phyloP scores from a whole-genome alignment of 306 rosid species.

The Sophora flavescens region DNA sequence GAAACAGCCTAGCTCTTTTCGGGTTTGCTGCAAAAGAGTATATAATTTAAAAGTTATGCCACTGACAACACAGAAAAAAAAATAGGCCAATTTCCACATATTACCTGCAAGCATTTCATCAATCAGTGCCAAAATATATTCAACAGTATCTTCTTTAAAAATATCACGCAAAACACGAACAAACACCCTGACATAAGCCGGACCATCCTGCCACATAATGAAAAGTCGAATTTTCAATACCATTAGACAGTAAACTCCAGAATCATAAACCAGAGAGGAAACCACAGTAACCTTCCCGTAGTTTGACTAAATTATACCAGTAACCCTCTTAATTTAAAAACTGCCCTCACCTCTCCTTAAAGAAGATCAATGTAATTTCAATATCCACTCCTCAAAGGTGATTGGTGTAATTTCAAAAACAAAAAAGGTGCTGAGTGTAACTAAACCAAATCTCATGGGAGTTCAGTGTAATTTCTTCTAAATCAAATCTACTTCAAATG shows the following conservation, averaged over 20 bases:
- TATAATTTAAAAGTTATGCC: conserved; percentile 37
- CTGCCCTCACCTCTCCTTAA: too few species aligned
- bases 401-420: too few species aligned
- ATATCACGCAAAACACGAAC: conserved; percentile 85
- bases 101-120: conserved; percentile 94
- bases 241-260: conserved; percentile 28
- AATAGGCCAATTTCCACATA: conserved; percentile 27
- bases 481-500: conserved; percentile 14
- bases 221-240: conserved; percentile 38
- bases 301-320: too few species aligned
- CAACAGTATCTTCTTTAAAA: conserved; percentile 92
- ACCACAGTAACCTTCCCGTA: too few species aligned
- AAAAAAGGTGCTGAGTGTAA: too few species aligned
- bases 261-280: neutral
- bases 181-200: conserved; percentile 85
- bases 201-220: conserved; percentile 81
- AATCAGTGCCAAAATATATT: conserved; percentile 84
- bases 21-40: conserved; percentile 76
- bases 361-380: too few species aligned
- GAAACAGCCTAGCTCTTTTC: conserved; percentile 88
- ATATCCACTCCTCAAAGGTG: too few species aligned
- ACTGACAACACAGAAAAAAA: conserved; percentile 15
- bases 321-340: too few species aligned
- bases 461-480: too few species aligned
- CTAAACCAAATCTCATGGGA: too few species aligned